Evolutionary conservation across 306 rosid genomes (phyloP), one percentile per base, ranked within the genome.

Genomic region (Dalbergia oliveri): DNA sequence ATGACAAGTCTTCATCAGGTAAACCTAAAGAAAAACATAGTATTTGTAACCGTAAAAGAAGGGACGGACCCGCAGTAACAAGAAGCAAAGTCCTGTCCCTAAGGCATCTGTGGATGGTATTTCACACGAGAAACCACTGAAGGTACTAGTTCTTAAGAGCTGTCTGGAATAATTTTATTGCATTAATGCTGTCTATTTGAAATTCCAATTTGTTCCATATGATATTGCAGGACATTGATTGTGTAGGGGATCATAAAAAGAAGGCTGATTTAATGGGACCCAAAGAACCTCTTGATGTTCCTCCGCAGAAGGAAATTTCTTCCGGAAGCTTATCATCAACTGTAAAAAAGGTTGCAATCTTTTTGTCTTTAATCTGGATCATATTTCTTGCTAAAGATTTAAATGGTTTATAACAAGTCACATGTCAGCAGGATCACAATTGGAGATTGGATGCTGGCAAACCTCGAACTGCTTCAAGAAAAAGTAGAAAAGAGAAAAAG

Each of bases 21-120:
- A 94, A 89, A 87, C 61, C 89, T 78, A 94, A 90, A 69, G 97
- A 88, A 85, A 91, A 92, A 74, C 81, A 44, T 64, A 57, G 87
- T 84, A 77, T 84, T 80, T 88, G 83, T 82, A 87, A 84, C 84
- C 91, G 88, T 79, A 94, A 89, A 92, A 89, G 84, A 92, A 94
- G 88, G 97, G 94, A 66, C 87, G 84, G 72, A 79, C 79, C 79
- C 90, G 90, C 62, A 85, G 79, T 79, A 44, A 64, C 78, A 91
- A 89, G 84, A 88, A 81, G 85, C 87, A 81, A 84, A 85, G 73
- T 89, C 84, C 86, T 76, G 77, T 76, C 63, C 60, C 86, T 68
- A 84, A 78, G 81, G 62, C 88, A 61, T 65, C 69, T 19, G 45
- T 74, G 51, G 88, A 80, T 79, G 87, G 65, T 78, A 41, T 79